phyloP scores from a whole-genome alignment of 2,329 filamentous ascomycete species.

The Diaporthe batatas region DNA sequence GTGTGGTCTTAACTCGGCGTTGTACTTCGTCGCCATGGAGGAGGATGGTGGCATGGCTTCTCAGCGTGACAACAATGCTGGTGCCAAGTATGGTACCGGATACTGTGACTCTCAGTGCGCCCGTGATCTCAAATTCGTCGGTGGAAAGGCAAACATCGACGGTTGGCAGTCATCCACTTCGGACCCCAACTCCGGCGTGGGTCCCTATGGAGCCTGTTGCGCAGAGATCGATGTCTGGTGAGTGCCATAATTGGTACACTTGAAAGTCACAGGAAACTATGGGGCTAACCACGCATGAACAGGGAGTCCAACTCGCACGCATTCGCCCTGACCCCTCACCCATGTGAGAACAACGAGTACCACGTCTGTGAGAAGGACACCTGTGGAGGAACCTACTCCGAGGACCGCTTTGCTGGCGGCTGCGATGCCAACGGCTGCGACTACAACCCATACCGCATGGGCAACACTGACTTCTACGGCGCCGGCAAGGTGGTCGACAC shows the following conservation, averaged over 20 bases:
- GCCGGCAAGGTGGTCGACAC: conserved; percentile 69
- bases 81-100: conserved; percentile 63
- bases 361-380: conserved; percentile 56
- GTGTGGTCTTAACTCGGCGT: conserved; percentile 74
- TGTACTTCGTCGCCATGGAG: conserved; percentile 58
- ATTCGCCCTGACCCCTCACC: conserved; percentile 72
- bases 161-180: conserved; percentile 62
- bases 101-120: conserved; percentile 57
- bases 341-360: conserved; percentile 62
- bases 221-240: conserved; percentile 64
- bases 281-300: background rate
- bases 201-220: conserved; percentile 66
- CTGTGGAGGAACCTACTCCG: conserved; percentile 64
- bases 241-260: background rate
- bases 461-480: conserved; percentile 72
- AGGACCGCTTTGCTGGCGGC: conserved; percentile 66
- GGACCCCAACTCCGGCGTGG: conserved; percentile 65
- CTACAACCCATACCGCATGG: conserved; percentile 75
- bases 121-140: conserved; percentile 57
- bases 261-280: no score
- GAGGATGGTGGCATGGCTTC: conserved; percentile 55
- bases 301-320: conserved; percentile 72
- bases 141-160: conserved; percentile 57
- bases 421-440: conserved; percentile 77
- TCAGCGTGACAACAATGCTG: conserved; percentile 53